Base-by-base conservation (phyloP, 768 basidiomycete genomes). In the Candolleomyces efflorescens region DNA sequence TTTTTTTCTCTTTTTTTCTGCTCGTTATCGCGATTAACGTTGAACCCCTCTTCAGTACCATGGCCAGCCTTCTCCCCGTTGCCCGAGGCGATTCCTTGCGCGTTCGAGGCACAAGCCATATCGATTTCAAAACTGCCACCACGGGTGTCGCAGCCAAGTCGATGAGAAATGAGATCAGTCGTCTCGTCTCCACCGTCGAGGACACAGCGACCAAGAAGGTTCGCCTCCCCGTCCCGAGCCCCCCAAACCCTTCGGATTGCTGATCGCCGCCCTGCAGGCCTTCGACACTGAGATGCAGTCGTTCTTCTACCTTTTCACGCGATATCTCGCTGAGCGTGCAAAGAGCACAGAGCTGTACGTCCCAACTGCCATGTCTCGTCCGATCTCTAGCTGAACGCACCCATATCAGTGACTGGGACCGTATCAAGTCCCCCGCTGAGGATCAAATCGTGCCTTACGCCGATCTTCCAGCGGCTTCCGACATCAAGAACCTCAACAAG, bases 51-150 rank as follows among this genome's bases (percentile, higher is more conserved):
- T 45, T 53, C 52, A 54, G 62, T 72, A 83, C 74, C 68, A 81
- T 81, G 74, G 80, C 86, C 12, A 74, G 76, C 60, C 65, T 82
- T 63, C 77, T 85, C 71, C 87, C 86, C 54, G 51, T 53, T 22
- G 51, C 58, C n/a, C 81, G 84, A 63, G 73, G 71, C 67, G 87
- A 90, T 62, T 81, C 87, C 58, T 77, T 88, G 82, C 86, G 89
- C 61, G 83, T 82, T 55, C 85, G 90, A 59, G 90, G 90, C 63
- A 83, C 85, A 55, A 85, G 83, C 64, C 89, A 92, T 71, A 87
- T 92, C 78, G 90, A 98, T 76, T 96, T 96, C 85, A 94, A 95
- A 81, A 95, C 93, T n/a, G 96, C 96, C 62, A 95, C 85, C 53
- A 94, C 93, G 54, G 93, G 92, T 63, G 88, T 94, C 63, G 89